phyloP scores from a whole-genome alignment of 306 rosid species.

The Ammopiptanthus mongolicus region DNA sequence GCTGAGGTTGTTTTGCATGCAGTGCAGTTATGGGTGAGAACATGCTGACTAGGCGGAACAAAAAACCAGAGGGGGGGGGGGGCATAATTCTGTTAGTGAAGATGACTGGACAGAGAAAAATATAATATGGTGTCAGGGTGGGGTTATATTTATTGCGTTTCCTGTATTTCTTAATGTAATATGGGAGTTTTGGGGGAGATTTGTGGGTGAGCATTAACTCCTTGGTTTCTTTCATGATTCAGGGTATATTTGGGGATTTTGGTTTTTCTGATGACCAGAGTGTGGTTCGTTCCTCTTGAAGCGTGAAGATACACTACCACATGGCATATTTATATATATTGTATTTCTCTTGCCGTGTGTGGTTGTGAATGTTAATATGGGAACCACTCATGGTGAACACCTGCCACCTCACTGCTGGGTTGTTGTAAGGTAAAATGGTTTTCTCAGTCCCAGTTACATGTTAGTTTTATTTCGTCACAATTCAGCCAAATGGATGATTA shows the following conservation, averaged over 20 bases:
- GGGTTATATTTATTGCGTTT: conserved; percentile 8
- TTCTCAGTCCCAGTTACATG: conserved; percentile 14
- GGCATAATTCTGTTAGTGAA: background rate
- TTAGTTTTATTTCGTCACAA: conserved; percentile 24
- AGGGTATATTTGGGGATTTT: conserved; percentile 72
- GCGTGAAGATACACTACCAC: conserved; percentile 18
- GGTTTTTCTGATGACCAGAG: conserved; percentile 53
- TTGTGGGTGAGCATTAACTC: background rate
- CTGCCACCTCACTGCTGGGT: conserved; percentile 20
- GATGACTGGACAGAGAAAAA: background rate
- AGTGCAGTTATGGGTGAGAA: background rate
- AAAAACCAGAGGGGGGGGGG: background rate
- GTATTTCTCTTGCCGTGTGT: conserved; percentile 10
- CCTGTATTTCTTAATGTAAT: background rate
- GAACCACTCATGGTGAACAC: conserved; percentile 28
- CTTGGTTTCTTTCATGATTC: conserved; percentile 25
- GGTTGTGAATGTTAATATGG: conserved; percentile 28
- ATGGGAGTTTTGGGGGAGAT: background rate
- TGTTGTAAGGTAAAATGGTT: conserved; percentile 31
- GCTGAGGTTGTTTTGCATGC: background rate
- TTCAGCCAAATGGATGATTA: conserved; percentile 19
- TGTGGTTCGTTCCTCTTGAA: conserved; percentile 40
- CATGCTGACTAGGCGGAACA: background rate
- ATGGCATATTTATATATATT: background rate
- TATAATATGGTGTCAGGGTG: conserved; percentile 6